phyloP scores from a whole-genome alignment of 768 basidiomycete genomes.

The Boletus patriciae region DNA sequence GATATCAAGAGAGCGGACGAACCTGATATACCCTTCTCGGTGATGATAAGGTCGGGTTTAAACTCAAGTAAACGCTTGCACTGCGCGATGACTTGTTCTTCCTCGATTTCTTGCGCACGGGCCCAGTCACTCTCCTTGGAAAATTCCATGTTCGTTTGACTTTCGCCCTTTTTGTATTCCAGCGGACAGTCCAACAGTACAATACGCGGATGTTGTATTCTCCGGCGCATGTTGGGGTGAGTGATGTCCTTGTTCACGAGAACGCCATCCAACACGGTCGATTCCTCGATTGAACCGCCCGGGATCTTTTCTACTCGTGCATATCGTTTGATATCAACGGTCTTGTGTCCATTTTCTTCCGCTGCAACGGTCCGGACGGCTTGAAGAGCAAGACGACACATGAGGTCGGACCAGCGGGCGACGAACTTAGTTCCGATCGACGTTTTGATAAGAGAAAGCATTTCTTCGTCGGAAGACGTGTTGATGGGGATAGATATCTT shows the following conservation, averaged over 20 bases:
- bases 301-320: conserved; percentile 97
- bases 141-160: conserved; percentile 98
- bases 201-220: conserved; percentile 88
- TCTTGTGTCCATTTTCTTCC: conserved; percentile 73
- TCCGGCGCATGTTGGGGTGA: conserved; percentile 92
- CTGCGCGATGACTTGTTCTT: conserved; percentile 91
- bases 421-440: conserved; percentile 99
- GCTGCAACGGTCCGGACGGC: conserved; percentile 88
- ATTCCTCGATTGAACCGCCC: conserved; percentile 96
- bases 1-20: conserved; percentile 21
- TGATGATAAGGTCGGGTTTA: conserved; percentile 92
- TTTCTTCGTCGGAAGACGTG: conserved; percentile 78
- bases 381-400: conserved; percentile 92
- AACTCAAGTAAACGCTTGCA: conserved; percentile 86
- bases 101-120: conserved; percentile 89
- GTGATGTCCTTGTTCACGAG: conserved; percentile 99
- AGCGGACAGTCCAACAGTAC: conserved; percentile 90
- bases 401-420: conserved; percentile 93
- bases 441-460: conserved; percentile 96
- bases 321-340: conserved; percentile 97
- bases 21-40: conserved; percentile 98
- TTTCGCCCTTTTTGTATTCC: conserved; percentile 99
- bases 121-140: conserved; percentile 93
- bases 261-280: conserved; percentile 81
- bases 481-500: conserved; percentile 89